phyloP scores from a whole-genome alignment of 1,139 yeast species.

The Saccharomycopsis hybrid region DNA sequence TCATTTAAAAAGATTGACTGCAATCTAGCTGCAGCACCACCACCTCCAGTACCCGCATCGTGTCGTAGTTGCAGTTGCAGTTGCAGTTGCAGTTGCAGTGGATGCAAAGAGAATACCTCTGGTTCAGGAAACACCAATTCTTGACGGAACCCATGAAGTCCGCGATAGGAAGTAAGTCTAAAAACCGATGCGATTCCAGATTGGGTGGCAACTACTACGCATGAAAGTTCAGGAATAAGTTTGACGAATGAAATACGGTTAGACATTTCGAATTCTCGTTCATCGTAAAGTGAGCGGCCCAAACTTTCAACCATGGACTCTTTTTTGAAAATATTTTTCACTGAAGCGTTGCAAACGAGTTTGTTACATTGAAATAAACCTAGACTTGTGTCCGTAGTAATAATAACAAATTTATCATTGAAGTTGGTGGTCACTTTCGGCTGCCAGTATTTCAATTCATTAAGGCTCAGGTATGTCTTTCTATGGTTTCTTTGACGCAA shows the following conservation, averaged over 20 bases:
- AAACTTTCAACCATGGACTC: constrained; percentile 31
- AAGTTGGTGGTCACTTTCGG: neutral
- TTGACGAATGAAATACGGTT: constrained; percentile 49
- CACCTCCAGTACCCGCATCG: no score
- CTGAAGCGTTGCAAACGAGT: constrained; percentile 46
- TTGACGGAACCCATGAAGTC: constrained; percentile 54
- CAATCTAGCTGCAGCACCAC: no score
- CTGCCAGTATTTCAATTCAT: constrained; percentile 4
- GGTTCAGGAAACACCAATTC: constrained; percentile 42
- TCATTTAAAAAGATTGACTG: no score
- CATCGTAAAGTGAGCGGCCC: constrained; percentile 25
- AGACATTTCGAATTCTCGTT: constrained; percentile 31
- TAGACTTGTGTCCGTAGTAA: constrained; percentile 38
- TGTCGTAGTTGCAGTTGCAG: no score
- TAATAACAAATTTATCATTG: constrained; percentile 28
- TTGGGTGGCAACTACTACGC: constrained; percentile 50
- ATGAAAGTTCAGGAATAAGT: constrained; percentile 48
- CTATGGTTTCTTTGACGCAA: neutral
- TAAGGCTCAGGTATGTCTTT: constrained; percentile 1
- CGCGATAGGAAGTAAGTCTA: constrained; percentile 50
- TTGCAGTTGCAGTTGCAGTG: no score
- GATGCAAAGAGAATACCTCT: no score
- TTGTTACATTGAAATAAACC: constrained; percentile 46
- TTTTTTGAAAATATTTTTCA: constrained; percentile 26
- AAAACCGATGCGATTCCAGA: constrained; percentile 53